These are phyloP conservation scores for Xerocomellus dryophilus DNA, from an alignment of 768 basidiomycete species.

Conservation along the genomic window DNA sequence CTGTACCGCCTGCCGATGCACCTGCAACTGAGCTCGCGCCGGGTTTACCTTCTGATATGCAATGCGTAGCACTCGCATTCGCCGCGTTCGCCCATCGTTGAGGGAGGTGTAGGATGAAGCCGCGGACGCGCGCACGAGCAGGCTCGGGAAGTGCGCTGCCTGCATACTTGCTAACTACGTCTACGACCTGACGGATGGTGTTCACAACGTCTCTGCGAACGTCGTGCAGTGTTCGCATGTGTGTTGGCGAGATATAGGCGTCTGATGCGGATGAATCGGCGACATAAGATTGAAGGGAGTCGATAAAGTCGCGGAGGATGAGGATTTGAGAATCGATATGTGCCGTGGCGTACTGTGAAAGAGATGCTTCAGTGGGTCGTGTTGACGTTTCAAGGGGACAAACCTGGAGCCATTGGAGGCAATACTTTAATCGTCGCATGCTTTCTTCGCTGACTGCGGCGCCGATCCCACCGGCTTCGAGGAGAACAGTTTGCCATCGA, in stretches of 20 bases:
- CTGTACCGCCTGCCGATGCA: constrained; percentile 25
- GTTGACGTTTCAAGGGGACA: constrained; percentile 19
- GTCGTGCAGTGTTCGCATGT: constrained; percentile 64
- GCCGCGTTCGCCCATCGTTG: constrained; percentile 72
- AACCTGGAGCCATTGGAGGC: constrained; percentile 85
- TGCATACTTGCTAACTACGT: constrained; percentile 81
- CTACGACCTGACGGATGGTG: constrained; percentile 86
- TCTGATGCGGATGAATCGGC: constrained; percentile 25
- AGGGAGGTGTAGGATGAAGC: constrained; percentile 78
- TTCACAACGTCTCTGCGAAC: constrained; percentile 83
- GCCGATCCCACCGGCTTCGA: constrained; percentile 84
- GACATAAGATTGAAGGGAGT: constrained; percentile 51
- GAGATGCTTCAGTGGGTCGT: neutral
- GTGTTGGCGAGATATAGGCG: constrained; percentile 43
- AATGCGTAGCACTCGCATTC: constrained; percentile 26
- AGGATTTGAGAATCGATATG: constrained; percentile 88
- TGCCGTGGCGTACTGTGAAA: constrained; percentile 70
- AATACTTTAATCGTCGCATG: constrained; percentile 82
- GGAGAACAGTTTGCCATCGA: constrained; percentile 79
- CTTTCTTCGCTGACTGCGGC: constrained; percentile 90
- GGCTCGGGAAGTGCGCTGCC: constrained; percentile 86
- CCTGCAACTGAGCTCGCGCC: constrained; percentile 38
- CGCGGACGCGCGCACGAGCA: constrained; percentile 67
- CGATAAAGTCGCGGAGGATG: constrained; percentile 79
- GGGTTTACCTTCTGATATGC: constrained; percentile 27